A percentile compares a stretch with the other conserved stretches of the same genome.
Evolutionary conservation across 164 flowering plant species (phyloP).

Genomic region (Magnolia sinica): DNA sequence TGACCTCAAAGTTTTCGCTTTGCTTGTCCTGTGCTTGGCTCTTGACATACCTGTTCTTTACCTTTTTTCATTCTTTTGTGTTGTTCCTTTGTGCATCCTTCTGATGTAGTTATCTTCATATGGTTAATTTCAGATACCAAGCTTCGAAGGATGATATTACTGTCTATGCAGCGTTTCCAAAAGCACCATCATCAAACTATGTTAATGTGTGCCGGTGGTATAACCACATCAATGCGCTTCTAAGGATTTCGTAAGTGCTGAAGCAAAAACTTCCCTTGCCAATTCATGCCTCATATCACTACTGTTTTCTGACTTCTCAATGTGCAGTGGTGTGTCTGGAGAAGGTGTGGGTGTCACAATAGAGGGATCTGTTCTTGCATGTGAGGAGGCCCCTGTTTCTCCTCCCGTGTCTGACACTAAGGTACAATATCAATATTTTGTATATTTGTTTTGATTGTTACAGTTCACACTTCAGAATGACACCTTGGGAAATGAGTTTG

Average conservation of each 20-base stretch:
- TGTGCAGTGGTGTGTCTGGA: conserved; percentile 74
- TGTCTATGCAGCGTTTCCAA: conserved; percentile 56
- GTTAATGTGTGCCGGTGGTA: conserved; percentile 82
- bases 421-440: conserved; percentile 22
- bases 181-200: conserved; percentile 51
- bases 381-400: conserved; percentile 53
- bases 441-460: neutral
- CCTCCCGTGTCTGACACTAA: conserved; percentile 64
- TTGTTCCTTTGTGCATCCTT: neutral
- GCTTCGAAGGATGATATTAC: conserved; percentile 91
- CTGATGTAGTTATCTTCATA: neutral
- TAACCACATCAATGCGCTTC: conserved; percentile 73
- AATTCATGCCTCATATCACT: neutral
- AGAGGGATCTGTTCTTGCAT: conserved; percentile 40
- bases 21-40: too few species aligned
- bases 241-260: conserved; percentile 74
- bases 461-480: neutral
- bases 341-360: conserved; percentile 79
- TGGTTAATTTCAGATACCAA: conserved; percentile 47
- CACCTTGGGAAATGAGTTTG: neutral
- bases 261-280: neutral
- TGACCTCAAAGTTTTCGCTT: too few species aligned
- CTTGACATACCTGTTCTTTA: too few species aligned
- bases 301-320: neutral
- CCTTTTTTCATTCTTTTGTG: neutral